phyloP scores from a whole-genome alignment of 768 basidiomycete species.

The Lanmaoa pseudosensibilis region DNA sequence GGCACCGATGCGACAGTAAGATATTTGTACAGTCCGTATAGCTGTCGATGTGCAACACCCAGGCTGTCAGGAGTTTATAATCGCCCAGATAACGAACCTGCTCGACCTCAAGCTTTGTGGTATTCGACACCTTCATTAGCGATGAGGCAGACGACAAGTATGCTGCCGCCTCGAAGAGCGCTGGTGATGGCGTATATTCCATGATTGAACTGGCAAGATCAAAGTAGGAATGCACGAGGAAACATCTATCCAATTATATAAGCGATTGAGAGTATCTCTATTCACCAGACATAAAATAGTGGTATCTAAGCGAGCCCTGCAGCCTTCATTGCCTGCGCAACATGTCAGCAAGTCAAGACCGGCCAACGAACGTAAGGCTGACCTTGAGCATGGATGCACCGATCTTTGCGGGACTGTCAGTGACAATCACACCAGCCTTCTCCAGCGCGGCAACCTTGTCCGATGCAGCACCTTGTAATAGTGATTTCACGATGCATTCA shows the following conservation, averaged over 20 bases:
- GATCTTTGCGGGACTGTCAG: slow-evolving; percentile 94
- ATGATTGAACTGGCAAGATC: slow-evolving; percentile 10
- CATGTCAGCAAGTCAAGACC: slow-evolving; percentile 4
- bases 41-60: slow-evolving; percentile 44
- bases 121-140: slow-evolving; percentile 52
- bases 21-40: slow-evolving; percentile 85
- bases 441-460: slow-evolving; percentile 94
- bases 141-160: slow-evolving; percentile 63
- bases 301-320: slow-evolving; percentile 62
- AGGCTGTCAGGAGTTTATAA: slow-evolving; percentile 18
- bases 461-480: slow-evolving; percentile 67
- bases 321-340: slow-evolving; percentile 69
- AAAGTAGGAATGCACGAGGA: not conserved
- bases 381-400: slow-evolving; percentile 89
- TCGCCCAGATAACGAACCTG: slow-evolving; percentile 16
- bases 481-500: not conserved
- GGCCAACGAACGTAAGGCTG: slow-evolving; percentile 16
- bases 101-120: slow-evolving; percentile 74
- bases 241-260: slow-evolving; percentile 38
- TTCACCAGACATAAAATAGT: slow-evolving; percentile 8
- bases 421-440: slow-evolving; percentile 90
- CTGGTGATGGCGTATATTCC: slow-evolving; percentile 36
- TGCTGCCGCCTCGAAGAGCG: slow-evolving; percentile 59
- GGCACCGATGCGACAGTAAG: slow-evolving; percentile 61
- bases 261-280: slow-evolving; percentile 19